These are phyloP conservation scores for Trematosphaeria pertusa DNA, from an alignment of 2,329 filamentous ascomycete genomes.

Conservation along the genomic window DNA sequence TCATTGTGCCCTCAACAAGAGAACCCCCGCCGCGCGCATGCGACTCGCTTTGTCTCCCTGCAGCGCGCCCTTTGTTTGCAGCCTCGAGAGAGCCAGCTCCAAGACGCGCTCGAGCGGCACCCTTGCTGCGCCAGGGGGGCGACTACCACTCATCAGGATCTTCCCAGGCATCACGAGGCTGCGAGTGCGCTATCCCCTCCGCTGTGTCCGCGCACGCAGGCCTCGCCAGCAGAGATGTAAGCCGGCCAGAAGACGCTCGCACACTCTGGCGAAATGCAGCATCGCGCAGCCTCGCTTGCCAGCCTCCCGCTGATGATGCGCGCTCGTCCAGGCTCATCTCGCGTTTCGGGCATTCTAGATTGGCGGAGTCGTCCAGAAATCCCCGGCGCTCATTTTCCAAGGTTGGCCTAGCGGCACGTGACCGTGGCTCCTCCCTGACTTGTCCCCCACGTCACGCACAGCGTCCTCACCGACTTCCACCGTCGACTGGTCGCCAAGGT, in stretches of 20 bases:
- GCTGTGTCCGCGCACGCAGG: no score
- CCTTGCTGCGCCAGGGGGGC: no score
- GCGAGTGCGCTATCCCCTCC: no score
- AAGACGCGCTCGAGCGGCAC: no score
- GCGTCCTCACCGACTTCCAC: no score
- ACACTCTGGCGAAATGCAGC: no score
- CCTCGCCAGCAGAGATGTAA: constrained; percentile 1
- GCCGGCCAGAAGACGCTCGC: not conserved
- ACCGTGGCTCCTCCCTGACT: no score
- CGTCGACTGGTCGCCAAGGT: no score
- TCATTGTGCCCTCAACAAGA: not conserved
- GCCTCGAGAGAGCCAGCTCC: no score
- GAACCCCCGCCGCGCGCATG: constrained; percentile 6
- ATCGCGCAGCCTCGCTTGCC: not conserved
- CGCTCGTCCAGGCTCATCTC: constrained; percentile 5
- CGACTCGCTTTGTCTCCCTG: constrained; percentile 9
- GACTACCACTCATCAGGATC: no score
- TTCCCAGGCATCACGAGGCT: no score
- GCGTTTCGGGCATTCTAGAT: constrained; percentile 9
- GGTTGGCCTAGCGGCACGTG: constrained; percentile 9
- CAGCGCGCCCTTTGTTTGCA: constrained; percentile 1
- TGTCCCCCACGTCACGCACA: no score
- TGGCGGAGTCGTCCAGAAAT: not conserved
- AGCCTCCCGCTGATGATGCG: not conserved
- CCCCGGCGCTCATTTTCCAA: not conserved